Base-by-base conservation (phyloP, 768 basidiomycete species). In the Tylopilus rubrobrunneus region DNA sequence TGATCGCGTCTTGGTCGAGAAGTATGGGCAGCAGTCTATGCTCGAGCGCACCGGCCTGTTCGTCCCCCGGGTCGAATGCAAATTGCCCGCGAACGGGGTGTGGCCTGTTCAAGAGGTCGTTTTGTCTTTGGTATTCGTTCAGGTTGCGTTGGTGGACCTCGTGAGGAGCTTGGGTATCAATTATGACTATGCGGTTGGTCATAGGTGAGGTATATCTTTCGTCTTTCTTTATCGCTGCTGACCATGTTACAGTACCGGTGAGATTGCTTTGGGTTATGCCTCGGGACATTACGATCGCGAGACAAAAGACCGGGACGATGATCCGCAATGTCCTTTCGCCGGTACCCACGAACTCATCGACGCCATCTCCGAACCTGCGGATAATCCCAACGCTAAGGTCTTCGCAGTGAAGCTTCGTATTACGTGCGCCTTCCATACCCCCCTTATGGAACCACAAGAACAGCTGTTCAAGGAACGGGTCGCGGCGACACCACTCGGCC, bases 231-330 rank as follows among this genome's bases (percentile, higher is more conserved):
- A 7, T 40, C 36, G 12, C 21, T 28, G 36, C 50, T 69, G 45
- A 62, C 43, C 11, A 21, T 37, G 43, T 10, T 23, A 51, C 19
- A 62, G 59, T 59, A 56, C 63, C n/a, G 71, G 71, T 28, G 71
- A 74, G 47, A 69, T 73, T 41, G 71, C 68, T 4, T 72, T 73
- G 63, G 64, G 70, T 40, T 74, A 74, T 27, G 70, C 71, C 12
- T 67, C 73, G 2, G 71, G 73, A 10, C 66, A 73, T 23, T 69
- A 69, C 37, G 62, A 72, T 41, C 71, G 64, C 45, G 61, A 71
- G 51, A 71, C 60, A 70, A 15, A 67, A 66, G 48, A 70, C 70
- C 17, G 62, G 64, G 52, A 45, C 53, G n/a, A 62, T 73, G 59
- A 68, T 74, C 43, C 63, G 66, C 57, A 67, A 70, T 45, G 65